Evolutionary conservation across 805 yeast species (phyloP), one percentile per base, ranked within the genome.

Genomic region (Starmerella potacharoeniae): DNA sequence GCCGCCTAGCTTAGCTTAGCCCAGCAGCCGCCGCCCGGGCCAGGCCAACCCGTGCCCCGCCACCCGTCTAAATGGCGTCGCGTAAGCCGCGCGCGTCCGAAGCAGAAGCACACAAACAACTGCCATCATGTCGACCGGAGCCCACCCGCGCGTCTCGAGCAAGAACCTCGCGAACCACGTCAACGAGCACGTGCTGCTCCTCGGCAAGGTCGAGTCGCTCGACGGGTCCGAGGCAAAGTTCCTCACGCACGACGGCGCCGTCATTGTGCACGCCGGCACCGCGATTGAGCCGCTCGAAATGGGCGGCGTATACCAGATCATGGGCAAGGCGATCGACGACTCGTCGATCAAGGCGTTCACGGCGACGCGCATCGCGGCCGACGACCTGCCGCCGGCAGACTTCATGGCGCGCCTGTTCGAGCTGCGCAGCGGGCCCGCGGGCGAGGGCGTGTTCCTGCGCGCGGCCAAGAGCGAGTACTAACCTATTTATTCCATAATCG

Each of bases 241-340:
- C 33, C 14, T 28, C 31, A 51, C 55, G 13, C 54, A 42, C 44
- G 61, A 58, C 46, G 74, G 74, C n/a, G 60, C 63, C 6, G 60
- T 70, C 51, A 59, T 59, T 9, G 69, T 68, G 10, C 58, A 55
- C 42, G 50, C 60, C 28, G 61, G 60, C 43, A 39, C 58, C 13
- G 57, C 56, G 33, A 51, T 62, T 22, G 58, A 44, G 30, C 64
- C 55, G 13, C 47, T 62, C 14, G 60, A 57, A 33, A 39, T 57
- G 17, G 72, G 69, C 17, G 60, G 59, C 7, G 66, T 57, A 41
- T 71, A 68, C 60, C 72, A 69, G 53, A 41, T 71, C 31, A 62
- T 69, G 22, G 74, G 72, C 14, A 59, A 62, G 33, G 72, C 69
- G 9, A 51, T 63, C 16, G 62, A 60, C 31, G 73, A 68, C 53